These are phyloP conservation scores for Acephala macrosclerotiorum DNA, from an alignment of 2,329 filamentous ascomycete genomes.

Conservation along the genomic window DNA sequence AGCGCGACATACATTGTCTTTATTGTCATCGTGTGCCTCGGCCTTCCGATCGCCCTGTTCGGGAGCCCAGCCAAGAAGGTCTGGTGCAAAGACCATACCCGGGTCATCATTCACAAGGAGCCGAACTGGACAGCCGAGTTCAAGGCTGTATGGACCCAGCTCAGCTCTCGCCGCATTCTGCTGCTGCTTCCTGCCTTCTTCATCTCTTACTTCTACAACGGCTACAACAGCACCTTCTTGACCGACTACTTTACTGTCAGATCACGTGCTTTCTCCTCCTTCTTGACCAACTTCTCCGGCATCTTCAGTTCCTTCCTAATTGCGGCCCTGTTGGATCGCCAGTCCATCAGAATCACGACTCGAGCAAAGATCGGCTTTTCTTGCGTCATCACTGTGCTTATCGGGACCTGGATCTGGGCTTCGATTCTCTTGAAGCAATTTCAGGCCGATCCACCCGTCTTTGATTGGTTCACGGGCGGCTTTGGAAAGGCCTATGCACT, in stretches of 20 bases:
- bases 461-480: conserved; percentile 26
- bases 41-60: conserved; percentile 20
- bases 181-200: conserved; percentile 49
- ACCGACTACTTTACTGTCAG: conserved; percentile 51
- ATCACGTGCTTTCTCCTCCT: conserved; percentile 25
- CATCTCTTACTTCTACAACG: conserved; percentile 49
- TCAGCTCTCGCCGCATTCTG: conserved; percentile 40
- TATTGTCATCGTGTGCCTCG: conserved; percentile 26
- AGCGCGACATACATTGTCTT: conserved; percentile 25
- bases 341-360: conserved; percentile 21
- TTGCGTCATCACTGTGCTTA: conserved; percentile 20
- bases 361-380: conserved; percentile 26
- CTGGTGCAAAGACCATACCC: conserved; percentile 22
- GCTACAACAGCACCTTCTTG: conserved; percentile 51
- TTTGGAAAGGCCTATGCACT: conserved; percentile 27
- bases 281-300: conserved; percentile 35
- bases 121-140: conserved; percentile 20
- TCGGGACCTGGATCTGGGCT: conserved; percentile 30
- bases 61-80: conserved; percentile 18
- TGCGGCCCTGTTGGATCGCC: conserved; percentile 21
- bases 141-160: conserved; percentile 18
- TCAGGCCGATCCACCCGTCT: conserved; percentile 19
- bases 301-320: conserved; percentile 29
- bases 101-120: conserved; percentile 17
- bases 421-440: conserved; percentile 20